Base-by-base conservation (phyloP, 768 basidiomycete genomes). In the Russula compacta region DNA sequence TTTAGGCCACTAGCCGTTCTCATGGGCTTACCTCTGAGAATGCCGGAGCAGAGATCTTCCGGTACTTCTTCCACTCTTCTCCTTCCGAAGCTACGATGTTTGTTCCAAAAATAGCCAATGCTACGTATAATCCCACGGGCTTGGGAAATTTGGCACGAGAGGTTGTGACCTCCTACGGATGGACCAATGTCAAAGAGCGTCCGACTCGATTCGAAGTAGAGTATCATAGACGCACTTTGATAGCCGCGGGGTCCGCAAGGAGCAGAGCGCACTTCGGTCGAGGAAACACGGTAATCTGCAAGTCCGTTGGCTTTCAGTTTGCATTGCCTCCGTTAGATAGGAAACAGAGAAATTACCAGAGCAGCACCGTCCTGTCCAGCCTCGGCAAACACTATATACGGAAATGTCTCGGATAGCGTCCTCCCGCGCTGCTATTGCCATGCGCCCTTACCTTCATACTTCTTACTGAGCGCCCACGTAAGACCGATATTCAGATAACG, bases 11-110 rank as follows among this genome's bases (percentile, higher is more conserved):
- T 5, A 15, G 10, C 4, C 9, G 12, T 33, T 1, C 4, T 15
- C 12, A 17, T 29, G 0, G 15, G 14, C 71, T 48, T 55, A 83
- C 83, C 69, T 85, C 83, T 5, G 82, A 81, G 68, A 86, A 87
- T 0, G 83, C 80, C 14, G 84, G 83, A 1, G 82, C 83, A 11
- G 79, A 73, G 43, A 87, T 78, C 68, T 81, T 83, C 47, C 84
- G 72, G 63, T 84, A 84, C 36, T 79, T 78, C 69, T 84, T 84
- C 85, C 85, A 87, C 61, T 81, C 76, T 4, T 82, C 79, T 32
- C 80, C 82, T 64, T 87, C 85, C 0, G 82, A 81, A 2, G 77
- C 78, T 19, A 87, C 78, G 49, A 87, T 82, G 64, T 87, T 89
- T 8, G 68, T 67, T 6, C 86, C 85, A 66, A 79, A 87, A 57